Base-by-base conservation (phyloP, 2,329 filamentous ascomycete genomes). In the Zalaria obscura region DNA sequence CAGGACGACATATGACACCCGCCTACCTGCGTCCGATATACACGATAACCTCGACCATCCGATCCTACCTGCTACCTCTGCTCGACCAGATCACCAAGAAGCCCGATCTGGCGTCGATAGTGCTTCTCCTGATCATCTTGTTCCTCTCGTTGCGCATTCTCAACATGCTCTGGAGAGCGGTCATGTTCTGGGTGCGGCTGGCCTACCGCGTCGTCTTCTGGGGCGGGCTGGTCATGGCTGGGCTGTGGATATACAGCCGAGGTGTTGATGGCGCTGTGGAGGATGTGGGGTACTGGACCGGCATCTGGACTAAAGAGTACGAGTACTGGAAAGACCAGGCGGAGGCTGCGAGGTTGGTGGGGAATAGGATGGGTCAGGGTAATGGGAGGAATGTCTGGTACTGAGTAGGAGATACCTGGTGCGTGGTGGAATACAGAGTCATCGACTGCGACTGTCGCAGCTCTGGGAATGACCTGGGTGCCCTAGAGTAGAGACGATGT, bases 141-240 rank as follows among this genome's bases (percentile, higher is more conserved):
- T 67, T 86, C 55, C 57, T 88, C 43, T 70, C 69, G 8, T 61
- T 80, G 45, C 73, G 75, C 48, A 66, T 91, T 35, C 63, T 80
- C 48, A 72, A 79, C 56, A 80, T 82, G 65, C 65, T 86, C 11
- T 76, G 78, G 46, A 74, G 84, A 45, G 64, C 85, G 18, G 68
- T 93, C 44, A 65, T 86, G 55, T 93, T 79, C 66, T 86, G 85
- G 76, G 74, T 86, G 40, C 67, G 73, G n/a, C 55, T 93, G 42
- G 68, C 70, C 7, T 58, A 84, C 47, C 64, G 72, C 25, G 50
- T 86, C 35, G 58, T 73, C 2, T 76, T 86, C 48, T 91, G 78
- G 76, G 72, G 70, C 1, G 57, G 65, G 2, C 50, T 88, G 2
- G 62, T 70, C 4, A 66, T 69, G 0, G 35, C 77, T 0, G 67